These are phyloP conservation scores for Arxiozyma slooffiae DNA, from an alignment of 1,139 yeast genomes.

Conservation along the genomic window DNA sequence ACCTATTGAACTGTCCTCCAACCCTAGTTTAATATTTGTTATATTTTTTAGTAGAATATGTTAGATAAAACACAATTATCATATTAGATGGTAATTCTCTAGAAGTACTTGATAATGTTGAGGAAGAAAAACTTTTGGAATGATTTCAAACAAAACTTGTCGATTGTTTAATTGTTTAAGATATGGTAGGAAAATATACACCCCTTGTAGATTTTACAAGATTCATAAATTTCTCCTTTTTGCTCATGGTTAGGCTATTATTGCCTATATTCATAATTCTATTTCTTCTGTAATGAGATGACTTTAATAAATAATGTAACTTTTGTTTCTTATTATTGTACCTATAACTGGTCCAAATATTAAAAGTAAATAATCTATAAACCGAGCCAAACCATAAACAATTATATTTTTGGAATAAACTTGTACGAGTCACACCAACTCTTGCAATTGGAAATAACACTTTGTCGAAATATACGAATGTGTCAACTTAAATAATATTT, in stretches of 20 bases:
- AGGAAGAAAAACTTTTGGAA: background rate
- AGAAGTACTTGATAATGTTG: background rate
- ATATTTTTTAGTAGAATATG: slow-evolving; percentile 39
- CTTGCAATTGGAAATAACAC: background rate
- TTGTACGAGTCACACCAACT: background rate
- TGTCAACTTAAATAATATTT: background rate
- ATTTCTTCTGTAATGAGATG: background rate
- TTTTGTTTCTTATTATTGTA: background rate
- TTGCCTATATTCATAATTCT: background rate
- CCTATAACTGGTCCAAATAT: background rate
- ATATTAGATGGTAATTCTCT: slow-evolving; percentile 19
- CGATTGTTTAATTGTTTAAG: slow-evolving; percentile 41
- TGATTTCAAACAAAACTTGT: slow-evolving; percentile 27
- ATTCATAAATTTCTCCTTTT: slow-evolving; percentile 33
- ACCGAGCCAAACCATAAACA: background rate
- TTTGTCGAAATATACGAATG: background rate
- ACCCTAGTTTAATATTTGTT: slow-evolving; percentile 38
- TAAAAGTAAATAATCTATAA: background rate
- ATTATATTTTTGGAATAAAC: background rate
- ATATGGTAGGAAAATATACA: slow-evolving; percentile 44
- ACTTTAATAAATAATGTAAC: background rate
- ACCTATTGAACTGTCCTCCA: slow-evolving; percentile 10
- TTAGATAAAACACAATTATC: slow-evolving; percentile 45
- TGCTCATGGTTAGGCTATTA: slow-evolving; percentile 10
- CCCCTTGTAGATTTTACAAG: slow-evolving; percentile 49